Evolutionary conservation across 306 rosid species (phyloP).

Genomic region (Vigna angularis): DNA sequence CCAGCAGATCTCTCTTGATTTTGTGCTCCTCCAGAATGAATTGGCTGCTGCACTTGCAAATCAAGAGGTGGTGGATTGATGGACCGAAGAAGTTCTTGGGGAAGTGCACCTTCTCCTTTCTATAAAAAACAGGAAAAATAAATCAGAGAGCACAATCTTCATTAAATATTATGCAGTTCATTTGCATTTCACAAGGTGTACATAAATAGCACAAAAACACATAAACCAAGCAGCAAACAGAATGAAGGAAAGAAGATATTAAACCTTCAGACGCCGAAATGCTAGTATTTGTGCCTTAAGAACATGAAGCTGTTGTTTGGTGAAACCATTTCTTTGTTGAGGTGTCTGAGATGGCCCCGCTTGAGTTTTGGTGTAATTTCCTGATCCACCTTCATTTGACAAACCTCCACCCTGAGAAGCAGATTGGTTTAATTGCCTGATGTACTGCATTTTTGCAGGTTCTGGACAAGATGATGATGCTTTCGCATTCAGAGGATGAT

Average conservation of each 20-base stretch:
- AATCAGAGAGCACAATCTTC: slow-evolving; percentile 42
- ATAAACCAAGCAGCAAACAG: slow-evolving; percentile 18
- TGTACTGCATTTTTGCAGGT: slow-evolving; percentile 60
- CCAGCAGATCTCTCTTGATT: slow-evolving; percentile 69
- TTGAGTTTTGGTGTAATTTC: slow-evolving; percentile 55
- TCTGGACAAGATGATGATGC: slow-evolving; percentile 60
- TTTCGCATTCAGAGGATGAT: slow-evolving; percentile 64
- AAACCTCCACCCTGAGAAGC: slow-evolving; percentile 66
- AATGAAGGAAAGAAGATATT: slow-evolving; percentile 39
- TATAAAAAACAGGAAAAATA: slow-evolving; percentile 52
- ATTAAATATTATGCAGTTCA: slow-evolving; percentile 32
- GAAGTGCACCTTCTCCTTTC: slow-evolving; percentile 94
- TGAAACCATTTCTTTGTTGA: slow-evolving; percentile 71
- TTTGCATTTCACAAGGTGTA: slow-evolving; percentile 27
- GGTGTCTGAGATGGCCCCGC: slow-evolving; percentile 66
- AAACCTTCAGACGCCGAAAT: slow-evolving; percentile 94
- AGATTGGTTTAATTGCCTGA: slow-evolving; percentile 67
- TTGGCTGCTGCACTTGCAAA: slow-evolving; percentile 70
- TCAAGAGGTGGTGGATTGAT: slow-evolving; percentile 93
- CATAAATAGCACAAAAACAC: slow-evolving; percentile 25
- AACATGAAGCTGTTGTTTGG: slow-evolving; percentile 92
- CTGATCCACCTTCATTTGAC: slow-evolving; percentile 64
- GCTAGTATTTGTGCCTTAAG: slow-evolving; percentile 98
- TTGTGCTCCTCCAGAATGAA: slow-evolving; percentile 64
- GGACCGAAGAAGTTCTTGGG: slow-evolving; percentile 93